These are phyloP conservation scores for Diaporthe capsici DNA, from an alignment of 2,329 filamentous ascomycete species.

Conservation along the genomic window DNA sequence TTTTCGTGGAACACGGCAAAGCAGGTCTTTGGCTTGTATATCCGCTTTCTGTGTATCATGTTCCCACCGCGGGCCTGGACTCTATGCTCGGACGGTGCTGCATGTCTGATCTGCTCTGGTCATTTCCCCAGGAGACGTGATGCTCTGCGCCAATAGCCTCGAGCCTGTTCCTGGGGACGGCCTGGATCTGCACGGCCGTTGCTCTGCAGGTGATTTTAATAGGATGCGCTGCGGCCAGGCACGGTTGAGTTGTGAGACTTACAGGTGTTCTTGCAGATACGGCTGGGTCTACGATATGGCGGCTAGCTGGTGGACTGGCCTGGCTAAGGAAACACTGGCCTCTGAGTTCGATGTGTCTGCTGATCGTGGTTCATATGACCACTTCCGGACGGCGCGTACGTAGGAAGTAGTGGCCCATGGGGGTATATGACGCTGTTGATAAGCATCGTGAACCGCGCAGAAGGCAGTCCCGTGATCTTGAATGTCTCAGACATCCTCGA, in stretches of 20 bases:
- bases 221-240: too few species aligned
- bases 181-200: not conserved
- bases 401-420: not conserved
- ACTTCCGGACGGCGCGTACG: not conserved
- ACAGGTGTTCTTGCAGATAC: slow-evolving; percentile 6
- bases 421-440: not conserved
- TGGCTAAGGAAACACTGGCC: not conserved
- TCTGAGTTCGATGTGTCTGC: not conserved
- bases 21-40: not conserved
- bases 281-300: not conserved
- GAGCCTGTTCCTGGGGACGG: not conserved
- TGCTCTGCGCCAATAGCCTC: not conserved
- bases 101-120: slow-evolving; percentile 30
- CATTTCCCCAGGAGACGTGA: slow-evolving; percentile 14
- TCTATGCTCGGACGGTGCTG: slow-evolving; percentile 12
- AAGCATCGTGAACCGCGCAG: not conserved
- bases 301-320: not conserved
- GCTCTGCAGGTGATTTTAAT: not conserved
- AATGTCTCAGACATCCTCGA: not conserved
- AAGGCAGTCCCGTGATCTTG: not conserved
- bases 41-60: not conserved
- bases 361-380: not conserved
- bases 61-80: not conserved
- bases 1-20: slow-evolving; percentile 25
- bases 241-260: slow-evolving; percentile 4